These are phyloP conservation scores for Apostasia shenzhenica DNA, from an alignment of 106 monocot species.

Conservation along the genomic window DNA sequence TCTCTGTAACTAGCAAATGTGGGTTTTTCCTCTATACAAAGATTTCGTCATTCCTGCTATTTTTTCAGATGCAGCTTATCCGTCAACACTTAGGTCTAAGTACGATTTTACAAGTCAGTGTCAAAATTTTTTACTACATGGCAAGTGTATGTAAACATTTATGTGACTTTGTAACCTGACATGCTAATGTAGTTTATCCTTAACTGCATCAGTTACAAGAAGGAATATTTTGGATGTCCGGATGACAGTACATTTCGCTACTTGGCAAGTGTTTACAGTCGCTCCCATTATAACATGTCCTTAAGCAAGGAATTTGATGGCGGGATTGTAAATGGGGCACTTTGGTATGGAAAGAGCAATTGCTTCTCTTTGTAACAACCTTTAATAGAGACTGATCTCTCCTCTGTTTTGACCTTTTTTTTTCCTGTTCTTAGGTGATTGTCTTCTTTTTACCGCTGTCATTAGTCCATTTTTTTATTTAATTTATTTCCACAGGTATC, in stretches of 20 bases:
- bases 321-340: conserved; percentile 92
- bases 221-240: conserved; percentile 73
- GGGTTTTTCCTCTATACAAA: no score
- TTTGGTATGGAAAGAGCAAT: conserved; percentile 47
- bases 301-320: conserved; percentile 81
- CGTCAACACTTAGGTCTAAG: no score
- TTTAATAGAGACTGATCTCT: background rate
- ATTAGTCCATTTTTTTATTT: background rate
- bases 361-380: background rate
- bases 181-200: background rate
- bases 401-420: background rate
- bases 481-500: conserved; percentile 59
- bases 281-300: conserved; percentile 89
- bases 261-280: conserved; percentile 85
- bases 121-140: no score
- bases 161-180: background rate
- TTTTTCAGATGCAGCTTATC: no score
- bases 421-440: background rate
- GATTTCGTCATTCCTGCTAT: no score
- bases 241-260: conserved; percentile 88
- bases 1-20: no score
- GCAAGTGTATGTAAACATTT: no score
- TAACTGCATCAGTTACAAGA: conserved; percentile 41
- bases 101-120: no score
- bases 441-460: background rate